phyloP scores from a whole-genome alignment of 1,139 yeast species.

The Diutina neorugosa region DNA sequence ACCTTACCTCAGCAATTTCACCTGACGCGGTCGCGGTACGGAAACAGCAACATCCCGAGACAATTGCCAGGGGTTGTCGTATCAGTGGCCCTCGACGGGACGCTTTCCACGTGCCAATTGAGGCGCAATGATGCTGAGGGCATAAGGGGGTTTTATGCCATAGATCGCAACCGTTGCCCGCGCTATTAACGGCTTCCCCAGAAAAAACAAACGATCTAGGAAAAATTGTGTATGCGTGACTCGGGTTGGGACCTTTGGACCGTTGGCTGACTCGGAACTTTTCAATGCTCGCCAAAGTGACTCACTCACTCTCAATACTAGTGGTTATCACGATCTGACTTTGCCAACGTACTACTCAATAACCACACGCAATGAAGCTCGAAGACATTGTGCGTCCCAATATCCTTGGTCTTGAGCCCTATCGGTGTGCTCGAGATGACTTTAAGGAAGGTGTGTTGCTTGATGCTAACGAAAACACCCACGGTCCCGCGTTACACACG shows the following conservation, averaged over 20 bases:
- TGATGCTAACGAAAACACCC: slow-evolving; percentile 94
- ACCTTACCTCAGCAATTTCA: not conserved
- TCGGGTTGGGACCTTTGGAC: too few species aligned
- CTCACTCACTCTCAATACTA: not conserved
- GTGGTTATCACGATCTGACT: too few species aligned
- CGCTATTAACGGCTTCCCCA: too few species aligned
- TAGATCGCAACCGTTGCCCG: too few species aligned
- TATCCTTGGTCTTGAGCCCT: slow-evolving; percentile 69
- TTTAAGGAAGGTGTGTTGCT: slow-evolving; percentile 74
- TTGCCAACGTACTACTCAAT: not conserved
- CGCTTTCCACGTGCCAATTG: not conserved
- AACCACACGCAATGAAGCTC: slow-evolving; percentile 25
- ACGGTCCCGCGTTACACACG: slow-evolving; percentile 61
- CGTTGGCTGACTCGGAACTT: not conserved
- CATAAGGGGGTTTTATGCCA: not conserved
- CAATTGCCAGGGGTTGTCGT: not conserved
- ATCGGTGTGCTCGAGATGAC: slow-evolving; percentile 84
- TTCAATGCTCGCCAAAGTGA: not conserved
- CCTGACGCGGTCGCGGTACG: not conserved
- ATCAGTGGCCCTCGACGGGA: not conserved
- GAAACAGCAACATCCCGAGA: not conserved
- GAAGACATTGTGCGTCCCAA: slow-evolving; percentile 68
- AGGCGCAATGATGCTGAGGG: not conserved
- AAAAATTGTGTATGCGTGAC: too few species aligned
- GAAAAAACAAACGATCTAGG: too few species aligned